A percentile compares a stretch with the other conserved stretches of the same genome.
Conservation (phyloP, 1,284 basidiomycete species). For the Ustilago esculenta region DNA sequence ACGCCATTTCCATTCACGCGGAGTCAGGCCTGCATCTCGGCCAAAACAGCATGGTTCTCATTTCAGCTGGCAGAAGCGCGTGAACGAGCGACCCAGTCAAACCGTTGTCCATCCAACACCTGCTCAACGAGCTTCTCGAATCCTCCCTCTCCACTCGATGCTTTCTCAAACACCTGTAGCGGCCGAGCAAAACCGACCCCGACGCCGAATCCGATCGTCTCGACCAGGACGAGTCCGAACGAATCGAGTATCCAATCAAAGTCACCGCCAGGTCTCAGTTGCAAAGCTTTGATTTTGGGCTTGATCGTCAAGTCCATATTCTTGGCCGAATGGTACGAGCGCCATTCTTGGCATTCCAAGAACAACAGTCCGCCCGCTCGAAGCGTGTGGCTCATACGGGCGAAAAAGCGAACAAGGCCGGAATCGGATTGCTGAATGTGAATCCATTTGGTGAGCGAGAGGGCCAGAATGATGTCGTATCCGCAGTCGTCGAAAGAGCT, state of each 20-base stretch:
- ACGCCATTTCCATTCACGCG: constrained; percentile 1
- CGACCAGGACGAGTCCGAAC: constrained; percentile 10
- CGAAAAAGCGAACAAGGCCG: constrained; percentile 24
- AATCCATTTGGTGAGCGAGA: constrained; percentile 52
- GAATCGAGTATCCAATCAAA: constrained; percentile 29
- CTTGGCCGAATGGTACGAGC: constrained; percentile 24
- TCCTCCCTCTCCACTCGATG: no score
- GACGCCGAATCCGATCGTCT: constrained; percentile 7
- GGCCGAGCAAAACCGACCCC: constrained; percentile 27
- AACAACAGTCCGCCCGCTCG: constrained; percentile 11
- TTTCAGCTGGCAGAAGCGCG: background rate
- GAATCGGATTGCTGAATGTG: constrained; percentile 36
- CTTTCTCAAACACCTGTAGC: constrained; percentile 25
- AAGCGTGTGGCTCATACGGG: constrained; percentile 18
- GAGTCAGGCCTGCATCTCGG: no score
- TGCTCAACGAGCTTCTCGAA: background rate
- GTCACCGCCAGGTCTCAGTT: constrained; percentile 30
- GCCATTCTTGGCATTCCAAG: constrained; percentile 39
- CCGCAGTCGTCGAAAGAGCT: background rate
- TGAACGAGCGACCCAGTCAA: constrained; percentile 19
- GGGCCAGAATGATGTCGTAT: constrained; percentile 16
- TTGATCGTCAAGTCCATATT: constrained; percentile 12
- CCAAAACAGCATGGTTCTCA: no score
- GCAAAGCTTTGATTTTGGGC: constrained; percentile 19
- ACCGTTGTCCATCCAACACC: background rate